Conservation (phyloP, 139 green algal genomes). For the Chlamydomonas sphaeroides region DNA sequence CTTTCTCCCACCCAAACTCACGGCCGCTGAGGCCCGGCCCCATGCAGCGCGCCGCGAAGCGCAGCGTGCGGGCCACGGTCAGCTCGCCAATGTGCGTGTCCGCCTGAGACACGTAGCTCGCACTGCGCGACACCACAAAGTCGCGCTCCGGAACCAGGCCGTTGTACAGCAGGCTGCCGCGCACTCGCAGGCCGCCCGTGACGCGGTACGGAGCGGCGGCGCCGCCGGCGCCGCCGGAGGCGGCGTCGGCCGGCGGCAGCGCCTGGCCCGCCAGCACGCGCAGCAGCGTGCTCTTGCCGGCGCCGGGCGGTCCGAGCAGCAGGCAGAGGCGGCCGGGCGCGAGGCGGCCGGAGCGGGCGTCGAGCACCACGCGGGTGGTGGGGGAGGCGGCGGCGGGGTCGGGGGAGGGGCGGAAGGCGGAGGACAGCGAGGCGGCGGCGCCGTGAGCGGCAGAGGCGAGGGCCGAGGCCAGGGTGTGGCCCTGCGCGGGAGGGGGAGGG, state of each 20-base stretch:
- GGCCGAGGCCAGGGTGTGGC: not conserved
- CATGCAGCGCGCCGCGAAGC: slow-evolving; percentile 48
- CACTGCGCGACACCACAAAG: slow-evolving; percentile 57
- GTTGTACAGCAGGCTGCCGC: slow-evolving; percentile 53
- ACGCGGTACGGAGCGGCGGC: no score
- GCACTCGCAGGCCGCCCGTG: not conserved
- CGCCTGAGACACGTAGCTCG: slow-evolving; percentile 60
- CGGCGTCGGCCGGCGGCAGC: not conserved
- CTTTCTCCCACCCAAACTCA: no score
- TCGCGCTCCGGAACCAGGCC: slow-evolving; percentile 15
- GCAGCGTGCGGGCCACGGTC: slow-evolving; percentile 60
- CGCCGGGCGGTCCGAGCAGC: slow-evolving; percentile 75
- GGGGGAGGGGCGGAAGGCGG: no score
- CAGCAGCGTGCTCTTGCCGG: slow-evolving; percentile 74
- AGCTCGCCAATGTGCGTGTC: slow-evolving; percentile 64
- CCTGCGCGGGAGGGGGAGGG: not conserved
- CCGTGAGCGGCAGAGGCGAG: not conserved
- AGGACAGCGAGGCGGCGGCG: no score
- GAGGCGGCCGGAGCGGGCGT: slow-evolving; percentile 36
- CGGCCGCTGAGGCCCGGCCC: not conserved
- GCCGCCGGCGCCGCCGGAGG: not conserved
- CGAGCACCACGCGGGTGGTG: not conserved
- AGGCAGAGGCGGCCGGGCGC: slow-evolving; percentile 61
- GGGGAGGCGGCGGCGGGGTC: no score
- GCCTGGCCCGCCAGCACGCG: slow-evolving; percentile 68